Base-by-base conservation (phyloP, 371 early-diverging fungal genomes). In the Blyttiomyces sp. region DNA sequence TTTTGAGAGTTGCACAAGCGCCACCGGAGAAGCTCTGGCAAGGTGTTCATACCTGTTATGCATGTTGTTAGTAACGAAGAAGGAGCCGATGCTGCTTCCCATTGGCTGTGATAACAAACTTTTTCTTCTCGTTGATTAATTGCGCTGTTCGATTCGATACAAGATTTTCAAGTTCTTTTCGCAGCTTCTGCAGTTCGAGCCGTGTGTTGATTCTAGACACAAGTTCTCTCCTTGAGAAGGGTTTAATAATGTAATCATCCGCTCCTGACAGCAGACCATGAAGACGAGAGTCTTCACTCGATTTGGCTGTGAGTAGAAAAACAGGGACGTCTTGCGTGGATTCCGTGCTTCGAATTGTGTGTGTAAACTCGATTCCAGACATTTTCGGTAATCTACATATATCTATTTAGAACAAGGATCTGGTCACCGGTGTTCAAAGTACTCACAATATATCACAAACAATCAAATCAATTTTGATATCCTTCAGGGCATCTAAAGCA, bases 321-420 rank as follows among this genome's bases (percentile, higher is more conserved):
- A 83, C 69, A 3, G 83, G 83, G 17, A 75, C 71, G 30, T 62
- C 52, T 54, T 61, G 61, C 11, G 73, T 70, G 23, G 52, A 44
- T 9, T 45, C 43, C 24, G 70, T 59, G 16, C 49, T 43, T 13
- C 80, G 67, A n/a, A 80, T 58, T 2, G 42, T 54, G 54, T 61
- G 63, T 3, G 75, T 49, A 13, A 83, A 43, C 28, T 70, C 74
- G 39, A 73, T 72, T 7, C 83, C 83, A 51, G 77, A 69, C 71
- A 83, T 68, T 27, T 71, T 68, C 2, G 81, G 81, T 81, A 83
- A 79, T 49, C 77, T 77, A 4, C 75, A 73, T 61, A 80, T 74
- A 66, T 57, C 32, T 11, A 27, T 26, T 39, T 13, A 23, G 48
- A 19, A 19, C 30, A 36, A 30, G 13, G 5, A 21, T 5, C n/a